Conservation (phyloP, 1,139 yeast genomes). For the Pneumocystis murina region DNA sequence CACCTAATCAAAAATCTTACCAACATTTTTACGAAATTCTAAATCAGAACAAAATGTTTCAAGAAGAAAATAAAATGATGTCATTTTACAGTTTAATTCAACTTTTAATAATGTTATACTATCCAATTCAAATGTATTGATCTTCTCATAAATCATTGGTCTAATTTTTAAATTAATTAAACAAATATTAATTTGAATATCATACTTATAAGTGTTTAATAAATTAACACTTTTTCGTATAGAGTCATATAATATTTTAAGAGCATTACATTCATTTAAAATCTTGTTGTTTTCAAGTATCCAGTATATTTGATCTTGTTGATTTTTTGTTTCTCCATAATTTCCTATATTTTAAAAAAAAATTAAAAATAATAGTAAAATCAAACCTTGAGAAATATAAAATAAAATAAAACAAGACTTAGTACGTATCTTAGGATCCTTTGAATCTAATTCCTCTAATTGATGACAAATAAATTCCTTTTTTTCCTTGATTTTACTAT, state of each 20-base stretch:
- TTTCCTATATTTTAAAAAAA: conserved; percentile 22
- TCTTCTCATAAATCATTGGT: conserved; percentile 13
- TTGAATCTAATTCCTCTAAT: not conserved
- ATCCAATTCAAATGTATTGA: conserved; percentile 5
- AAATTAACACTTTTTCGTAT: conserved; percentile 13
- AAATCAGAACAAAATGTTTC: conserved; percentile 23
- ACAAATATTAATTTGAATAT: not conserved
- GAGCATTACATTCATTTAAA: conserved; percentile 17
- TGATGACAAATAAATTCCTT: conserved; percentile 1
- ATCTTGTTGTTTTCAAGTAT: conserved; percentile 24
- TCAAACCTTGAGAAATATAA: conserved; percentile 3
- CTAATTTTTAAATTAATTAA: conserved; percentile 3
- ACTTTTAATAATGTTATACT: conserved; percentile 14
- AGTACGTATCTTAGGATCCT: not conserved
- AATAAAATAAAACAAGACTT: not conserved
- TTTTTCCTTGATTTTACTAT: not conserved
- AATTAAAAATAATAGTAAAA: conserved; percentile 15
- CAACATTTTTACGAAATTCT: conserved; percentile 16
- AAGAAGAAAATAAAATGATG: conserved; percentile 40
- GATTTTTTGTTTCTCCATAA: conserved; percentile 24
- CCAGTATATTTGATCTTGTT: conserved; percentile 27
- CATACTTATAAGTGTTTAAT: not conserved
- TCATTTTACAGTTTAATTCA: conserved; percentile 32
- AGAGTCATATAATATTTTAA: conserved; percentile 16
- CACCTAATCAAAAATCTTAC: conserved; percentile 1